A percentile compares a stretch with the other conserved stretches of the same genome.
Conservation (phyloP, 257 asterid genomes). For the Nicotiana attenuata region DNA sequence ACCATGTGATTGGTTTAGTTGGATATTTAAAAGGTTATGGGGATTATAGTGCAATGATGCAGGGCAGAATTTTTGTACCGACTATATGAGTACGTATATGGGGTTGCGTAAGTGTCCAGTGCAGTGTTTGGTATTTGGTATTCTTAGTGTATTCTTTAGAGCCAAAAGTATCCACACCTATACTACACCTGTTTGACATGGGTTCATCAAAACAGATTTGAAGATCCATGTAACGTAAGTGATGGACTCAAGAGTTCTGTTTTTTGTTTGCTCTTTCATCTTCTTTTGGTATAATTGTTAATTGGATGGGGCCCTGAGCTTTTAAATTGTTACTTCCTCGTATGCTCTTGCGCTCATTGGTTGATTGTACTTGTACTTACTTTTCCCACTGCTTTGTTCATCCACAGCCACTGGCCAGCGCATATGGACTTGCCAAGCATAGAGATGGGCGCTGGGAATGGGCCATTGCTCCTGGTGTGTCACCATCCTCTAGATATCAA, state of each 20-base stretch:
- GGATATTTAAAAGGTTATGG: not conserved
- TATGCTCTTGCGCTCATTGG: not conserved
- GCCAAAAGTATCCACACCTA: not conserved
- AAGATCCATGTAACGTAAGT: not conserved
- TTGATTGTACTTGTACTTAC: not conserved
- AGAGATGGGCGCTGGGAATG: slow-evolving; percentile 99
- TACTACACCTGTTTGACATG: not conserved
- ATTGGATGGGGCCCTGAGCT: not conserved
- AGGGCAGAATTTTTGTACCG: not conserved
- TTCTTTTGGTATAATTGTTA: not conserved
- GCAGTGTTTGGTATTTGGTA: not conserved
- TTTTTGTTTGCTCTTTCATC: not conserved
- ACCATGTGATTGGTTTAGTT: not conserved
- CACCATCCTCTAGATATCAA: slow-evolving; percentile 98
- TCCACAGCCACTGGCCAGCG: slow-evolving; percentile 91
- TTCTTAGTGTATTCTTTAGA: not conserved
- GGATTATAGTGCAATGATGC: not conserved
- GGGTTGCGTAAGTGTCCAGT: not conserved
- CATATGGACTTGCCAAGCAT: slow-evolving; percentile 98
- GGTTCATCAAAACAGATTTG: not conserved
- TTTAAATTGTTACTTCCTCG: not conserved
- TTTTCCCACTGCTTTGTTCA: slow-evolving; percentile 8
- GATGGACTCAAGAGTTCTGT: not conserved
- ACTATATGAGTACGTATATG: not conserved
- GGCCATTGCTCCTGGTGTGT: slow-evolving; percentile 99